phyloP scores from a whole-genome alignment of 352 stramenopile genomes.

The Aphanomyces astaci region DNA sequence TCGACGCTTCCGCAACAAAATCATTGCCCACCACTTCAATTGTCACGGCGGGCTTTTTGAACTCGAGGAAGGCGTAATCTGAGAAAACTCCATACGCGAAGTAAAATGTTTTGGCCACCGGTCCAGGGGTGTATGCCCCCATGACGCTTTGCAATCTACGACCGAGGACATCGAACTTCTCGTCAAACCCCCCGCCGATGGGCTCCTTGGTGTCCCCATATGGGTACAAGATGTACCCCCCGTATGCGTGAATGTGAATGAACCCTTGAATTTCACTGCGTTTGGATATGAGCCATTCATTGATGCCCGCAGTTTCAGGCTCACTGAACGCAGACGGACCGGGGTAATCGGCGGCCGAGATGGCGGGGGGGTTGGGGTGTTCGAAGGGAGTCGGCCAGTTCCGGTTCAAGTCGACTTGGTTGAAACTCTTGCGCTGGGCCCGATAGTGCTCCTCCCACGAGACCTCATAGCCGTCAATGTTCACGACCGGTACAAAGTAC shows the following conservation, averaged over 20 bases:
- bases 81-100: conserved; percentile 30
- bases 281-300: neutral
- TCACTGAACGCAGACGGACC: neutral
- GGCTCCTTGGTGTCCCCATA: conserved; percentile 29
- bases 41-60: conserved; percentile 33
- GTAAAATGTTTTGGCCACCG: conserved; percentile 26
- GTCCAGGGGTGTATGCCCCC: conserved; percentile 26
- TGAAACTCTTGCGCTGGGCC: neutral
- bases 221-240: neutral
- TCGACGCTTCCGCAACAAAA: conserved; percentile 34
- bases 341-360: neutral
- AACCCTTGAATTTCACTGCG: neutral
- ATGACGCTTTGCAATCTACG: conserved; percentile 28
- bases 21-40: conserved; percentile 31
- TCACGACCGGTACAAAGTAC: conserved; percentile 75
- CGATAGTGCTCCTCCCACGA: conserved; percentile 33
- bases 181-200: conserved; percentile 38
- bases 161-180: conserved; percentile 35
- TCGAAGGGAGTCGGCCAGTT: conserved; percentile 9
- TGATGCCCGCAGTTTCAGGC: neutral
- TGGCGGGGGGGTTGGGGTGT: neutral
- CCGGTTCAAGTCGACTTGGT: conserved; percentile 12
- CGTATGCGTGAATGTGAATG: conserved; percentile 6
- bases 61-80: conserved; percentile 31
- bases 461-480: conserved; percentile 73